A percentile compares a stretch with the other conserved stretches of the same genome.
Conservation (phyloP, 176 grass and related monocot genomes). For the Rhipidocladum racemiflorum region DNA sequence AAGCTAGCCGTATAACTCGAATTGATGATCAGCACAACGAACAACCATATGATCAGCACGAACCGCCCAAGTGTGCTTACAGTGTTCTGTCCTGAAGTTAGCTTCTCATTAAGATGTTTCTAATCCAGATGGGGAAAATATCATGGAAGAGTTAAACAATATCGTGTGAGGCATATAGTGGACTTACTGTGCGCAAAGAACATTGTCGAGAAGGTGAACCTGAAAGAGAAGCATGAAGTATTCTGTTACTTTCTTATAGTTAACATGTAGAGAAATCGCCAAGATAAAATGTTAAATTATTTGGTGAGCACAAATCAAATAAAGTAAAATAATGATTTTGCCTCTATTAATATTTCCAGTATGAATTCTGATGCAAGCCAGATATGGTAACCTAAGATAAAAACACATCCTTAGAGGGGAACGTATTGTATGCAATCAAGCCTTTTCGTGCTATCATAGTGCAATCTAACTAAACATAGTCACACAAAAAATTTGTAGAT, state of each 20-base stretch:
- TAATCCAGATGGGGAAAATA: conserved; percentile 17
- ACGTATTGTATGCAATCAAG: too few species aligned
- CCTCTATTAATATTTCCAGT: not conserved
- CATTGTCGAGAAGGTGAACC: conserved; percentile 98
- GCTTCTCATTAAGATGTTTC: conserved; percentile 5
- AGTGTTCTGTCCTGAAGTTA: conserved; percentile 64
- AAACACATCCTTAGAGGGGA: not conserved
- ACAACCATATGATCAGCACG: conserved; percentile 86
- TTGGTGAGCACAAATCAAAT: not conserved
- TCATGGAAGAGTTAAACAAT: conserved; percentile 23
- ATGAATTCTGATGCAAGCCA: not conserved
- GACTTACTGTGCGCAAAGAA: conserved; percentile 88
- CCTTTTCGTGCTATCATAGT: too few species aligned
- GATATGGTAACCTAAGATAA: not conserved
- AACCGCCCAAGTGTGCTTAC: conserved; percentile 62
- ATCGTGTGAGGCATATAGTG: conserved; percentile 19
- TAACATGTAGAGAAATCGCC: conserved; percentile 2
- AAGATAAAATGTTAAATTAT: conserved; percentile 10
- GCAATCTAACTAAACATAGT: too few species aligned
- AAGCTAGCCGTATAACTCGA: conserved; percentile 93
- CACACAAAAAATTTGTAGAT: too few species aligned
- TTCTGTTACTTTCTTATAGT: conserved; percentile 18
- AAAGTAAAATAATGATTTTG: not conserved
- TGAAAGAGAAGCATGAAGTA: conserved; percentile 37
- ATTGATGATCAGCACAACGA: conserved; percentile 80